Evolutionary conservation across 2,329 filamentous ascomycete genomes (phyloP).

Genomic region (Fusarium papillatum): DNA sequence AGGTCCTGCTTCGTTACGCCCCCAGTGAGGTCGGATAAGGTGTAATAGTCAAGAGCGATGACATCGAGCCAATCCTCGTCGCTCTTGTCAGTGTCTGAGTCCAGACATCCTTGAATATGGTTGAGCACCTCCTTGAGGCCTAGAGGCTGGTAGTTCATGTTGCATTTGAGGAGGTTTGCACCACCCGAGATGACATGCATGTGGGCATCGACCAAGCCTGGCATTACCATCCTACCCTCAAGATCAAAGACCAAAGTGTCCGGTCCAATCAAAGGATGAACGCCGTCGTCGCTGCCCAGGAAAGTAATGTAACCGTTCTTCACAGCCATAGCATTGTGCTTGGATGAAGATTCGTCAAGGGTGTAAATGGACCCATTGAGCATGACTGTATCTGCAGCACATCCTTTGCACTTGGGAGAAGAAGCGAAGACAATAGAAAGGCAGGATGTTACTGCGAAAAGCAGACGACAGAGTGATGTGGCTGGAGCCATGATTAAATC

Average conservation of each 20-base stretch:
- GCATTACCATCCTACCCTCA: neutral
- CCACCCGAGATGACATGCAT: neutral
- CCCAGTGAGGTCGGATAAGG: neutral
- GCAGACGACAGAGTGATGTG: neutral
- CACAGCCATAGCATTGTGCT: neutral
- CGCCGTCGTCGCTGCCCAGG: neutral
- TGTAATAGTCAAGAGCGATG: neutral
- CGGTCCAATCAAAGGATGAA: neutral
- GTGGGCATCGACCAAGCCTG: neutral
- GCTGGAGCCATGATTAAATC: neutral
- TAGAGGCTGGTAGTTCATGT: neutral
- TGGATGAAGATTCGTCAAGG: neutral
- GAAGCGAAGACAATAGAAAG: neutral
- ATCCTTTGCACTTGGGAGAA: neutral
- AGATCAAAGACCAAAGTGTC: neutral
- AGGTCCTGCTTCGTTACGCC: neutral
- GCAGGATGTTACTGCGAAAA: neutral
- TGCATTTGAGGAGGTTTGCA: neutral
- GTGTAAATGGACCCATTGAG: neutral
- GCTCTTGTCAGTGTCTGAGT: neutral
- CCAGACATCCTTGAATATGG: neutral
- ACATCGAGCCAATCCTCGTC: neutral
- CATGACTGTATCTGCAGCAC: neutral
- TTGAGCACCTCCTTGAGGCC: neutral
- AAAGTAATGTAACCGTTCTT: neutral